Base-by-base conservation (phyloP, 108 stramenopile species). In the Skeletonema grethae region DNA sequence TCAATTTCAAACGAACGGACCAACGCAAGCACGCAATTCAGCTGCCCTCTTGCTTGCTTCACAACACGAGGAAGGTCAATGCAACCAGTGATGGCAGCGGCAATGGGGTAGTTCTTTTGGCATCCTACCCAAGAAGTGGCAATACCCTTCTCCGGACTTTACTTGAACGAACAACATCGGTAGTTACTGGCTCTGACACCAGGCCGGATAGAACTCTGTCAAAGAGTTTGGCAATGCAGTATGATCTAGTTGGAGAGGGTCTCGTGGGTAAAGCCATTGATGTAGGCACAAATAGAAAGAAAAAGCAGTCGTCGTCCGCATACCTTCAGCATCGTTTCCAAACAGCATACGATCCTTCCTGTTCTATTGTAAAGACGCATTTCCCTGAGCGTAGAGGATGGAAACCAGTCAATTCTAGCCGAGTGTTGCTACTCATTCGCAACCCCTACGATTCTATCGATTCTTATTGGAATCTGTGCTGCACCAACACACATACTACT, bases 361-460 rank as follows among this genome's bases (percentile, higher is more conserved):
- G 67, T 79, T 28, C 59, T 28, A 65, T 89, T 18, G 76, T 94
- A 39, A 99, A 99, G 72, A 96, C 97, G 2, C 98, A 99, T 81
- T 99, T 84, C 72, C 98, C 98, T 7, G 98, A 99, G 82, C 84
- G 98, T 15, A 77, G 58, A 15, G 98, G 98, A 58, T 88, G 72
- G 67, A 67, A 50, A 24, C 53, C 30, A 1, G 78, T 79, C 31
- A 60, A 61, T 31, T 84, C 75, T 35, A 61, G 71, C n/a, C 85
- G 90, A 8, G 89, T 73, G 8, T 67, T 92, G 29, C 66, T 99
- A 55, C 72, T 99, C 34, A 87, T 98, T 24, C 86, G 98, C 11
- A 99, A 98, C 81, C 98, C 98, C 4, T 99, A 88, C 69, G 98
- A 99, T 91, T 95, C 97, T 48, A 97, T 98, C 68, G 95, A 97